Evolutionary conservation across 2,329 filamentous ascomycete species (phyloP), one percentile per base, ranked within the genome.

Genomic region (Sporothrix schenckii): DNA sequence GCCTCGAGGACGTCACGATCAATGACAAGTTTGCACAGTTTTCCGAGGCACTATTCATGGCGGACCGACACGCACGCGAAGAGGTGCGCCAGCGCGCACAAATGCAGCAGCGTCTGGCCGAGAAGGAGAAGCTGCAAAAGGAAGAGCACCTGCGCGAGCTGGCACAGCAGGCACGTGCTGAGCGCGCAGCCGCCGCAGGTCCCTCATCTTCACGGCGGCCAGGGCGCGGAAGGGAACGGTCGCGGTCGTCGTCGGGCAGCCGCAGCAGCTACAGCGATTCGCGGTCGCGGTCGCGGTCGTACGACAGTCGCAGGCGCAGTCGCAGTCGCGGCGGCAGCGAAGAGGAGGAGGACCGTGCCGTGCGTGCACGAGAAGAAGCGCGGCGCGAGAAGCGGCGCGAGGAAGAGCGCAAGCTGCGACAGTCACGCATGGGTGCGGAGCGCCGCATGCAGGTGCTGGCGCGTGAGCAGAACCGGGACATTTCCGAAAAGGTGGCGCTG

Each of bases 1-100:
- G 93, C 0, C 79, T 99, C 73, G 93, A 97, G 79, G 95, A 99
- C 78, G 89, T 97, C 54, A 91, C 93, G 7, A 98, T 99, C 81
- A 98, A 97, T 81, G 95, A 99, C 84, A 98, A 97, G 79, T 98
- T 99, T 78, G 94, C 94, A 2, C 93, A 97, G 76, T 96, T 99
- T 78, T 92, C 93, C 0, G 95, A 99, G 81, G 93, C 94, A 0
- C 83, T 99, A 50, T 96, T 95, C 79, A 96, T 95, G 74, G 95
- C 95, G 1, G 95, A 99, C 78, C 86, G 94, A 63, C 95, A 98
- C 79, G 95, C 95, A 9, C 88, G 95, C 77, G 95, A 99, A 77
- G 95, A 99, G 80, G 94, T 99, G 69, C 91, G 94, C 77, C 92
- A 97, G 79, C 88, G 95, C 74, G 90, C 93, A 9, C 84, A 92